These are phyloP conservation scores for Rhazya stricta DNA, from an alignment of 257 asterid species.

Conservation along the genomic window DNA sequence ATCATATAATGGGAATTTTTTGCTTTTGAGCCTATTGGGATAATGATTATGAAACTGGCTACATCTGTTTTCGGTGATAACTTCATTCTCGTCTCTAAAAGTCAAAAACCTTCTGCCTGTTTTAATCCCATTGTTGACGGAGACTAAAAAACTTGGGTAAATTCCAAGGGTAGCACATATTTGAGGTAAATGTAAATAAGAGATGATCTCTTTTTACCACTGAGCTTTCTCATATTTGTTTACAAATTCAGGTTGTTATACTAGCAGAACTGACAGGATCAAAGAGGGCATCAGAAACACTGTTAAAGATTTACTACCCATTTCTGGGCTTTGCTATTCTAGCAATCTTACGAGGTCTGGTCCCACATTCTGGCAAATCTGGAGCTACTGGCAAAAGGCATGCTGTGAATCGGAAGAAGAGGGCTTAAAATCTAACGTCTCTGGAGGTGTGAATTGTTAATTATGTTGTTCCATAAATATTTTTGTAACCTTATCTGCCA, in stretches of 20 bases:
- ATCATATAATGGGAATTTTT: not conserved
- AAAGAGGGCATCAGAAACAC: slow-evolving; percentile 51
- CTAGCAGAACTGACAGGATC: slow-evolving; percentile 57
- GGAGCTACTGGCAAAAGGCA: slow-evolving; percentile 37
- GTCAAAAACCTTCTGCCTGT: not conserved
- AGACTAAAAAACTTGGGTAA: not conserved
- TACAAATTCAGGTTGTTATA: slow-evolving; percentile 54
- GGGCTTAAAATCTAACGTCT: slow-evolving; percentile 37
- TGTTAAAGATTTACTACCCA: slow-evolving; percentile 58
- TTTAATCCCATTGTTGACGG: not conserved
- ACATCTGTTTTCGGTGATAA: not conserved
- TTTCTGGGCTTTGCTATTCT: slow-evolving; percentile 54
- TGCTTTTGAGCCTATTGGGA: not conserved
- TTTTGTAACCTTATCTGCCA: not conserved
- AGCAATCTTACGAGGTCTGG: slow-evolving; percentile 68
- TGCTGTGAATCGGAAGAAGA: slow-evolving; percentile 46
- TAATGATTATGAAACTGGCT: not conserved
- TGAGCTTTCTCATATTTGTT: slow-evolving; percentile 13
- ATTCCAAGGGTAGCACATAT: not conserved
- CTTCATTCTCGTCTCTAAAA: no score
- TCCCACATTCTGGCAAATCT: slow-evolving; percentile 41
- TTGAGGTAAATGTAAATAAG: no score
- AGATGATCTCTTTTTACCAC: not conserved
- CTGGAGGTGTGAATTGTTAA: not conserved
- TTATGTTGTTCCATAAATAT: not conserved